Conservation (phyloP, 2,329 filamentous ascomycete species). For the Fusarium sp. region DNA sequence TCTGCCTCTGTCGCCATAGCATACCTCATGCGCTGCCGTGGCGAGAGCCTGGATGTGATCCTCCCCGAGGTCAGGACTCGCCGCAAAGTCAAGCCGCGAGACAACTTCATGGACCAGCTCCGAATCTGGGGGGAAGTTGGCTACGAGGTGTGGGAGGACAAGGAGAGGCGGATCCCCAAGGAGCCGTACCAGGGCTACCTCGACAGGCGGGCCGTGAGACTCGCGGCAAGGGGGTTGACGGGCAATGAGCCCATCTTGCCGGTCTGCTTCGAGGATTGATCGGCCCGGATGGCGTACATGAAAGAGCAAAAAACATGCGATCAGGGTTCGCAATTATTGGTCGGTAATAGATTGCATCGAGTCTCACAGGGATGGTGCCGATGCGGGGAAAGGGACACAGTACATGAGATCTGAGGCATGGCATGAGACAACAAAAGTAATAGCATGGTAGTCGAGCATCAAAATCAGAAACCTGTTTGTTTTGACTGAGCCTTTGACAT, state of each 20-base stretch:
- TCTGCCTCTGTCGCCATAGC: conserved; percentile 48
- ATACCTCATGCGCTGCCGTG: conserved; percentile 48
- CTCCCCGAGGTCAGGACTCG: conserved; percentile 37
- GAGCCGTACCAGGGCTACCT: conserved; percentile 39
- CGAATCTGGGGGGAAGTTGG: conserved; percentile 47
- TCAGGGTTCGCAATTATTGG: conserved; percentile 12
- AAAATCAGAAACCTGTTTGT: neutral
- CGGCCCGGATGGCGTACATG: neutral
- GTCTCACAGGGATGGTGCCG: conserved; percentile 9
- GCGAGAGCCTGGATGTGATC: conserved; percentile 21
- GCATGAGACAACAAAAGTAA: neutral
- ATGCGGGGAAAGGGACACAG: neutral
- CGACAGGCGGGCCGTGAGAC: conserved; percentile 29
- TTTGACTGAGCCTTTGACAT: neutral
- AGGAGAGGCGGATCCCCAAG: conserved; percentile 43
- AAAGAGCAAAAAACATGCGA: neutral
- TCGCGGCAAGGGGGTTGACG: conserved; percentile 36
- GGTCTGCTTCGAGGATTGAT: conserved; percentile 12
- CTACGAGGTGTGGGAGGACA: conserved; percentile 48
- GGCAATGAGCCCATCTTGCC: conserved; percentile 36
- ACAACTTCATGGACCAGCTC: conserved; percentile 49
- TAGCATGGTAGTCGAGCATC: neutral
- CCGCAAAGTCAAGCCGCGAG: conserved; percentile 43
- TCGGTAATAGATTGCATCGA: conserved; percentile 1
- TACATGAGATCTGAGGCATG: neutral